These are phyloP conservation scores for Coniella vitis DNA, from an alignment of 2,329 filamentous ascomycete species.

Conservation along the genomic window DNA sequence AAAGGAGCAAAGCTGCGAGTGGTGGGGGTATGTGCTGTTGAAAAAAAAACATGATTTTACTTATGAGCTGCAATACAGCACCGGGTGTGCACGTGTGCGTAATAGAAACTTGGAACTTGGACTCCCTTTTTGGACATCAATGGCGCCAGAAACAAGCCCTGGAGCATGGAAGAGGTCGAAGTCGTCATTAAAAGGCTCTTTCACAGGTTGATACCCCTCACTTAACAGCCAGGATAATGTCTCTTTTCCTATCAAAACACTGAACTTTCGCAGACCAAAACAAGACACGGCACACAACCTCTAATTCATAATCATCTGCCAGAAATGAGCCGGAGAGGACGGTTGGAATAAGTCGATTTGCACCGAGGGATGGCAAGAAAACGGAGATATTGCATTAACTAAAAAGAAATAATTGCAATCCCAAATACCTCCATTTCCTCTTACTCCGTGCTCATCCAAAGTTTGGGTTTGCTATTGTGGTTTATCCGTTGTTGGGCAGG, in stretches of 20 bases:
- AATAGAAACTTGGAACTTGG: not conserved
- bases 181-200: no score
- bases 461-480: no score
- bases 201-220: slow-evolving; percentile 7
- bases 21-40: slow-evolving; percentile 41
- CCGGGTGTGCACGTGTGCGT: not conserved
- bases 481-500: no score
- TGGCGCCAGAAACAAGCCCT: not conserved
- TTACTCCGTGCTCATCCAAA: not conserved
- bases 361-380: slow-evolving; percentile 2
- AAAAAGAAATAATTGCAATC: not conserved
- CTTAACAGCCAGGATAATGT: not conserved
- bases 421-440: not conserved
- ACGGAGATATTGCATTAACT: slow-evolving; percentile 1
- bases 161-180: not conserved
- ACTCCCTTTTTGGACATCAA: not conserved
- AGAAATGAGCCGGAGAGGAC: no score
- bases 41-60: no score
- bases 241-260: not conserved
- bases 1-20: slow-evolving; percentile 31
- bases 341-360: no score
- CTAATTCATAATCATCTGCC: slow-evolving; percentile 16
- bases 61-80: not conserved
- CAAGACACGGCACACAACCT: no score
- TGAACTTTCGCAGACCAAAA: not conserved